Percentiles rank a stretch among this genome's conserved stretches.
These are phyloP conservation scores for Fusarium tuaranense DNA, from an alignment of 2,329 filamentous ascomycete genomes.

Conservation along the genomic window DNA sequence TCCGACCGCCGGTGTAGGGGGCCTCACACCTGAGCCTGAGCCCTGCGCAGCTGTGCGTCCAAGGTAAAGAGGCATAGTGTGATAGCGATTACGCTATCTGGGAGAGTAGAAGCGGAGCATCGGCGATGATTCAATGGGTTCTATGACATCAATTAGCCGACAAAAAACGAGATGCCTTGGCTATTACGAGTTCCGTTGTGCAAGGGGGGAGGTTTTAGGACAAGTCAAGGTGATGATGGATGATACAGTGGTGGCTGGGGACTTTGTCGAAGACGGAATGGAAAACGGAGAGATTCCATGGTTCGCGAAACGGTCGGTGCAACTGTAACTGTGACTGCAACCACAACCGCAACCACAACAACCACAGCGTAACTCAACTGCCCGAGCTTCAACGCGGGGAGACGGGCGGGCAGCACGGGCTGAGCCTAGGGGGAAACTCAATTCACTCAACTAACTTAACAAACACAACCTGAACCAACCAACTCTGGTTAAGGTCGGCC, in stretches of 20 bases:
- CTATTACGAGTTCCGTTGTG: background rate
- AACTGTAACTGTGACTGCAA: background rate
- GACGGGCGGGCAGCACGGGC: slow-evolving; percentile 20
- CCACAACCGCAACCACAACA: background rate
- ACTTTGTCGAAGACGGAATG: background rate
- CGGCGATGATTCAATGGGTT: background rate
- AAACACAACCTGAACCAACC: background rate
- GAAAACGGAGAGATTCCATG: background rate
- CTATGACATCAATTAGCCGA: background rate
- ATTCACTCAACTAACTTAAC: slow-evolving; percentile 10
- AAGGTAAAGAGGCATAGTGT: background rate
- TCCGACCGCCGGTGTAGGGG: slow-evolving; percentile 6
- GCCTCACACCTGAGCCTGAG: background rate
- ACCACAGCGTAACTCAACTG: background rate
- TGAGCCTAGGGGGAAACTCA: slow-evolving; percentile 24
- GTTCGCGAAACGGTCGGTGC: background rate
- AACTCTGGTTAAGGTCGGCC: background rate
- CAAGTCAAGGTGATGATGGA: background rate
- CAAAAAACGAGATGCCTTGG: background rate
- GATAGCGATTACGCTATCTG: background rate
- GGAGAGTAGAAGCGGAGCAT: background rate
- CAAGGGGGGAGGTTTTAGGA: background rate
- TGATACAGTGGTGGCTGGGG: background rate
- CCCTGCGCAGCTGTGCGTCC: background rate
- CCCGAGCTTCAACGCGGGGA: slow-evolving; percentile 9